phyloP scores from a whole-genome alignment of 139 green algal genomes.

The Ulvella scutata region DNA sequence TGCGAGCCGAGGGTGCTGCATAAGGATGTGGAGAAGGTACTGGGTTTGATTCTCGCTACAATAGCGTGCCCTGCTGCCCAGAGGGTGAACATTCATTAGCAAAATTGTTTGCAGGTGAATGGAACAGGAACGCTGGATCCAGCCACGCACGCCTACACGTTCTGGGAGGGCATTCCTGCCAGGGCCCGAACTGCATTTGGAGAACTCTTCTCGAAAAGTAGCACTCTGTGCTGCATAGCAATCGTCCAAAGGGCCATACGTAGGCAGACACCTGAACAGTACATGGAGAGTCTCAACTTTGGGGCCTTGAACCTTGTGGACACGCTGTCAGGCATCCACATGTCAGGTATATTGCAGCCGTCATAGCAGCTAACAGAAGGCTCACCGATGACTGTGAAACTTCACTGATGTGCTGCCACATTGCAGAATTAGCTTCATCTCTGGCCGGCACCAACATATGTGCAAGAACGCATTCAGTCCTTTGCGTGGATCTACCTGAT shows the following conservation, averaged over 20 bases:
- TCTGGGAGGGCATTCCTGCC: conserved; percentile 81
- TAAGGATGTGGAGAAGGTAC: not conserved
- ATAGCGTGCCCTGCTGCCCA: not conserved
- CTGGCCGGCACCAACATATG: too few species aligned
- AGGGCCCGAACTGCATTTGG: conserved; percentile 60
- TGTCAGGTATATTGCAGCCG: conserved; percentile 44
- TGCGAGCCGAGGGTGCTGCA: not conserved
- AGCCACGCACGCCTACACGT: conserved; percentile 78
- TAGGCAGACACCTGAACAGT: conserved; percentile 19
- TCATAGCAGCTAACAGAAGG: not conserved
- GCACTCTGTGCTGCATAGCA: conserved; percentile 24
- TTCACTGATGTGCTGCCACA: not conserved
- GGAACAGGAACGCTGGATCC: conserved; percentile 29
- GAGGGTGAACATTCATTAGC: not conserved
- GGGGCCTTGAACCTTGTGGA: conserved; percentile 46
- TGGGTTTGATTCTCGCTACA: not conserved
- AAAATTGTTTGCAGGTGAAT: conserved; percentile 20
- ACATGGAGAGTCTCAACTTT: conserved; percentile 66
- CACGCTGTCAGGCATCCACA: conserved; percentile 54
- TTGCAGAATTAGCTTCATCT: not conserved
- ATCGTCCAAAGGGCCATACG: conserved; percentile 69
- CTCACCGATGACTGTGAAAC: not conserved
- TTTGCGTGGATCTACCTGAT: too few species aligned
- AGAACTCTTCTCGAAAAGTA: conserved; percentile 38
- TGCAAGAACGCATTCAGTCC: not conserved